Evolutionary conservation across 345 rosid species (phyloP), one percentile per base, ranked within the genome.

Genomic region (Bruguiera parviflora): DNA sequence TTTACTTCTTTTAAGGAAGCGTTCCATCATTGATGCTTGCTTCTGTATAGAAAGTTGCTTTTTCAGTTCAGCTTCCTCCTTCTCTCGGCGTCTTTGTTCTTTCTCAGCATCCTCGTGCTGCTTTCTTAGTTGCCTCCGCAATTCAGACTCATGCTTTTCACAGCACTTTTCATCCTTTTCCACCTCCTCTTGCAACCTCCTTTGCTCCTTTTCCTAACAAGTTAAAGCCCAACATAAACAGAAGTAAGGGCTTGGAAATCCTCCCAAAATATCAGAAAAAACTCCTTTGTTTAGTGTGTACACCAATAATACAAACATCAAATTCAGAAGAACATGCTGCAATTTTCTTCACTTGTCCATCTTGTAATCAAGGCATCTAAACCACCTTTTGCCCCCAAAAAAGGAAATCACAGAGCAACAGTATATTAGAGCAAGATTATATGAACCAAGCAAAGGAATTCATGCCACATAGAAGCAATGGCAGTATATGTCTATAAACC

Each of bases 11-110:
- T 87, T 92, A 29, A 90, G 90, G 78, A 95, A 92, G 29, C 85
- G 82, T 65, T 95, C 96, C 99, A 95, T 90, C 28, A 92, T 72
- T 39, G 96, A 95, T 67, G 96, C 99, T 73, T 95, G 96, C 85
- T 85, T 95, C 73, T 86, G 81, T 21, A 92, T 65, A 28, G 85
- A 75, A 71, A 67, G 82, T 70, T 80, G 80, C 80, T 72, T 87
- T 84, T 87, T 92, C 58, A 81, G 62, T 79, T 88, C 88, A 59
- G 87, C 83, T 73, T 84, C 88, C 83, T 95, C 98, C 80, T 78
- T 95, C 82, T 85, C 91, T 47, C 73, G 77, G 47, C 91, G 88
- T 20, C 84, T 85, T 61, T 87, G 87, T 57, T 87, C 96, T 75
- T 70, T 90, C 71, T 90, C 90, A 62, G 83, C 84, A 73, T 87